Conservation (phyloP, 306 rosid species). For the Erythrophleum fordii region DNA sequence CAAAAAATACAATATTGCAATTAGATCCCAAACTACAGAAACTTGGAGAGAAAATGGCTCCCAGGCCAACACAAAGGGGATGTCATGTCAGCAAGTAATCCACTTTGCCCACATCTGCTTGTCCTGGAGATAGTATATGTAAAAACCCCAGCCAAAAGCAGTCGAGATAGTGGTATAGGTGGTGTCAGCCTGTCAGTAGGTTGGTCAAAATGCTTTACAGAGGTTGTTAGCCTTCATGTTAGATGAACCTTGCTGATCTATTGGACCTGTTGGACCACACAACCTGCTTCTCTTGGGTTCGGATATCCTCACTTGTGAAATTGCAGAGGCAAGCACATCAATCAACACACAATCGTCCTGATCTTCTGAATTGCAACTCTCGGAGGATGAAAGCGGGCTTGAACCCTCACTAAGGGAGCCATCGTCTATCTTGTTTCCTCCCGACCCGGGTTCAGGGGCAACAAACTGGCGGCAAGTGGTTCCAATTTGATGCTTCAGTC, state of each 20-base stretch:
- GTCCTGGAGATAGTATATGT: conserved; percentile 38
- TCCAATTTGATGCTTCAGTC: conserved; percentile 58
- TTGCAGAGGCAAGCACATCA: conserved; percentile 90
- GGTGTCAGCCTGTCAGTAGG: conserved; percentile 63
- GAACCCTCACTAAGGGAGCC: conserved; percentile 53
- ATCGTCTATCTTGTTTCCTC: conserved; percentile 47
- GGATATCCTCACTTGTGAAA: conserved; percentile 90
- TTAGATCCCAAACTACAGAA: conserved; percentile 47
- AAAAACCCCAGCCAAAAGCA: conserved; percentile 55
- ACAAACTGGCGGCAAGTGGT: conserved; percentile 51
- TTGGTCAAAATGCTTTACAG: conserved; percentile 96
- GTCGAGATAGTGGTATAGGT: conserved; percentile 42
- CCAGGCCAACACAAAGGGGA: conserved; percentile 44
- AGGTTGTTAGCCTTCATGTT: conserved; percentile 95
- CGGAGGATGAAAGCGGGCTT: conserved; percentile 55
- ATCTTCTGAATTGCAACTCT: conserved; percentile 72
- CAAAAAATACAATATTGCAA: conserved; percentile 21
- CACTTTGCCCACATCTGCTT: conserved; percentile 44
- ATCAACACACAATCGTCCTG: conserved; percentile 67
- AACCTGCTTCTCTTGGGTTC: conserved; percentile 93
- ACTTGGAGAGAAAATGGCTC: conserved; percentile 43
- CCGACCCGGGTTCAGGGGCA: conserved; percentile 53
- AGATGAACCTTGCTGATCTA: conserved; percentile 96
- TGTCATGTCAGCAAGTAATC: conserved; percentile 50
- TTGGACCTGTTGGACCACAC: conserved; percentile 81